A percentile compares a stretch with the other conserved stretches of the same genome.
These are phyloP conservation scores for Gossypium rotundifolium DNA, from an alignment of 345 rosid genomes.

Conservation along the genomic window DNA sequence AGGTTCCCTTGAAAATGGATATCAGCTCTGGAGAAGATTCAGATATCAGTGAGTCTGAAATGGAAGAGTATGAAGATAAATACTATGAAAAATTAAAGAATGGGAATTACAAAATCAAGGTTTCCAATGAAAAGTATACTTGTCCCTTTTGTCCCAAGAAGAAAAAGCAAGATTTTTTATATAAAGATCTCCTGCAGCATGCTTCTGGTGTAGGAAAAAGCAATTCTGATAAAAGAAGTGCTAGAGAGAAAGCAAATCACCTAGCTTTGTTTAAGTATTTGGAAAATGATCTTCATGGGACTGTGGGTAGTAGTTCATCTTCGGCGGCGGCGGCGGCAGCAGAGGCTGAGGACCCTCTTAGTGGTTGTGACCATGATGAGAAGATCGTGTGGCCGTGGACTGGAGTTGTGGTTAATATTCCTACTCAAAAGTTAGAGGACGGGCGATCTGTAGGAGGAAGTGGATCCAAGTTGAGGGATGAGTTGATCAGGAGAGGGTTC, in stretches of 20 bases:
- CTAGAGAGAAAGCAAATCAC: slow-evolving; percentile 74
- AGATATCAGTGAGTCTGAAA: slow-evolving; percentile 45
- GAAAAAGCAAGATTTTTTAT: slow-evolving; percentile 55
- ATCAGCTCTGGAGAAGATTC: slow-evolving; percentile 28
- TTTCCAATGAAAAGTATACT: slow-evolving; percentile 47
- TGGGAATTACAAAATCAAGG: slow-evolving; percentile 52
- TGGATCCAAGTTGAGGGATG: slow-evolving; percentile 83
- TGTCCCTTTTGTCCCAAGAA: slow-evolving; percentile 84
- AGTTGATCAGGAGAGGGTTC: slow-evolving; percentile 65
- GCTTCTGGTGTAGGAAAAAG: slow-evolving; percentile 95
- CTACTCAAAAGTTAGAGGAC: slow-evolving; percentile 51
- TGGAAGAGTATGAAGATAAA: slow-evolving; percentile 41
- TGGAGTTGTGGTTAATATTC: slow-evolving; percentile 80
- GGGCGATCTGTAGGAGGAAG: slow-evolving; percentile 72
- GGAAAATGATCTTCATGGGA: slow-evolving; percentile 43
- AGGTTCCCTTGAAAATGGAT: slow-evolving; percentile 21
- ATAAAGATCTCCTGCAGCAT: slow-evolving; percentile 80
- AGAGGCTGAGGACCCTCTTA: slow-evolving; percentile 21
- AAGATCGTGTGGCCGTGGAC: slow-evolving; percentile 83
- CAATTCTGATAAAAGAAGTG: slow-evolving; percentile 57
- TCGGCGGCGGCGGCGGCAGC: slow-evolving; percentile 12
- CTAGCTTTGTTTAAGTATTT: slow-evolving; percentile 74
- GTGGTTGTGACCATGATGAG: slow-evolving; percentile 49
- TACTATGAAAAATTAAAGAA: slow-evolving; percentile 65
- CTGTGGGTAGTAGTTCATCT: slow-evolving; percentile 23